Conservation (phyloP, 2,329 filamentous ascomycete genomes). For the Xylariomycetidae sp. region DNA sequence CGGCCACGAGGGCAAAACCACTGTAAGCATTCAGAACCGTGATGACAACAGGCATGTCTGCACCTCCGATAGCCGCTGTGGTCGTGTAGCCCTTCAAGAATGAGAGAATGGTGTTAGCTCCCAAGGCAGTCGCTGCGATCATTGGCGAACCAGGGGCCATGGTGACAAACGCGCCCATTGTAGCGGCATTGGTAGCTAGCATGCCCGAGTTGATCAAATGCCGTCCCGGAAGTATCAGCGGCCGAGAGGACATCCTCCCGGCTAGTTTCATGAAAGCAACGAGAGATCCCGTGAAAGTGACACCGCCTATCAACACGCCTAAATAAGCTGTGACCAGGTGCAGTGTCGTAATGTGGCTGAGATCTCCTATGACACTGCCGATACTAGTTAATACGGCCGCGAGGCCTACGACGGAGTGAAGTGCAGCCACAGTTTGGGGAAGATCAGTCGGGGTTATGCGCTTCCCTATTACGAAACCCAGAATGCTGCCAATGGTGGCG, state of each 20-base stretch:
- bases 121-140: slow-evolving; percentile 73
- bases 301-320: slow-evolving; percentile 79
- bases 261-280: slow-evolving; percentile 86
- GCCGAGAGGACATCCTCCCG: slow-evolving; percentile 75
- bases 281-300: slow-evolving; percentile 88
- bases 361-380: slow-evolving; percentile 74
- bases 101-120: slow-evolving; percentile 70
- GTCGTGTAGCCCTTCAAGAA: slow-evolving; percentile 87
- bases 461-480: slow-evolving; percentile 71
- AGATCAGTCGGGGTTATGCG: slow-evolving; percentile 84
- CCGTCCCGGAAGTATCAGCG: slow-evolving; percentile 66
- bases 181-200: slow-evolving; percentile 71
- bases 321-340: slow-evolving; percentile 84
- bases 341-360: slow-evolving; percentile 66
- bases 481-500: slow-evolving; percentile 64
- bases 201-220: slow-evolving; percentile 73
- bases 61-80: slow-evolving; percentile 84
- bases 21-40: slow-evolving; percentile 89
- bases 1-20: slow-evolving; percentile 83
- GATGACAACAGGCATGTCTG: slow-evolving; percentile 90
- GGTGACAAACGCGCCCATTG: slow-evolving; percentile 78
- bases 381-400: slow-evolving; percentile 86
- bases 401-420: slow-evolving; percentile 86
- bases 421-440: slow-evolving; percentile 81
- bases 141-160: slow-evolving; percentile 75